Evolutionary conservation across 495 filamentous ascomycete genomes (phyloP), one percentile per base, ranked within the genome.

Genomic region (Penicillium steckii): DNA sequence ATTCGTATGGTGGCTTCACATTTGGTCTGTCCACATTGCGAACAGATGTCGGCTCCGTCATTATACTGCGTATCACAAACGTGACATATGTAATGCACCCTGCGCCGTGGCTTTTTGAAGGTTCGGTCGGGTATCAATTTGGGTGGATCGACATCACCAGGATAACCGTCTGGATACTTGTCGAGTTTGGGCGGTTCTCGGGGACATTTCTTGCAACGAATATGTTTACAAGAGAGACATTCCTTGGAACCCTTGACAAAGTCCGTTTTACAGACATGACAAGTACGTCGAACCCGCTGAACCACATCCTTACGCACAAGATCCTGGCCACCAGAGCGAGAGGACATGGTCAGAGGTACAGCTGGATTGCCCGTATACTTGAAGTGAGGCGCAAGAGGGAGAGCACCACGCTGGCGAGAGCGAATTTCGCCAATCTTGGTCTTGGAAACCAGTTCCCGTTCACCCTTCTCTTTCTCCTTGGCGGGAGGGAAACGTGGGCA

Each of bases 181-280:
- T 87, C 73, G 47, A 81, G 79, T 66, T 89, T 90, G 24, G 84
- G 67, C 40, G 90, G 89, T 51, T 90, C 85, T 33, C 91, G 74
- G 10, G 89, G 90, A 69, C 91, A 96, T 49, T 80, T 81, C 56
- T 82, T 87, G 80, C 92, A 96, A 30, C 89, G 86, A 22, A 78
- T 61, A 70, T 97, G 92, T 35, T 75, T 75, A 65, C 91, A 95
- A 50, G 76, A 80, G 12, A 70, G 68, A 64, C 91, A 96, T 45
- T 85, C 76, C 61, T 83, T 87, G 26, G 74, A 69, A 27, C 76
- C 67, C 8, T 71, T 64, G 10, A 57, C 69, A 65, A 94, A 96
- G 10, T 81, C 59, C 10, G 76, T 82, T 38, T 80, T 60, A 63
- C 92, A 96, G 44, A 80, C 69, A 62, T 95, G 91, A 64, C 93